phyloP scores from a whole-genome alignment of 2,329 filamentous ascomycete genomes.

The Claviceps paspali region DNA sequence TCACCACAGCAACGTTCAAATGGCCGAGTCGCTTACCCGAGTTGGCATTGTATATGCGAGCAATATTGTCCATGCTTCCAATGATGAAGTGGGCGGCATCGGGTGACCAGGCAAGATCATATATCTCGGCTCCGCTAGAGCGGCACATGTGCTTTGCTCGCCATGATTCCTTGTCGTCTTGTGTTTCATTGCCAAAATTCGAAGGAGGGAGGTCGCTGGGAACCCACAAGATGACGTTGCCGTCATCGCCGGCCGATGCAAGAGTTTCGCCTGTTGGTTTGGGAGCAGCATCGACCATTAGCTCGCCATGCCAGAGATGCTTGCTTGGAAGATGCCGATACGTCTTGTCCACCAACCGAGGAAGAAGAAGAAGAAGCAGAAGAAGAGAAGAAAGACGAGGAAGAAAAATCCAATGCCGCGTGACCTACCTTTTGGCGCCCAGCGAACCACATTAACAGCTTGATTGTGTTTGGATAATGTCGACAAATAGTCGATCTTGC shows the following conservation, averaged over 20 bases:
- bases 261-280: slow-evolving; percentile 63
- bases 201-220: slow-evolving; percentile 61
- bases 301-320: background rate
- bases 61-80: slow-evolving; percentile 98
- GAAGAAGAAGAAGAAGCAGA: too few species aligned
- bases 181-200: slow-evolving; percentile 64
- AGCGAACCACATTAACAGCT: slow-evolving; percentile 94
- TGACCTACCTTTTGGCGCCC: slow-evolving; percentile 78
- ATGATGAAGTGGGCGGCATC: slow-evolving; percentile 94
- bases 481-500: slow-evolving; percentile 81
- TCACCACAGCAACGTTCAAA: slow-evolving; percentile 2
- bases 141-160: slow-evolving; percentile 95
- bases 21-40: slow-evolving; percentile 44
- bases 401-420: too few species aligned
- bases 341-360: too few species aligned
- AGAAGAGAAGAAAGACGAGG: too few species aligned
- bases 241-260: slow-evolving; percentile 91
- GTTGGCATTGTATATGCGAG: slow-evolving; percentile 87
- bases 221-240: slow-evolving; percentile 93
- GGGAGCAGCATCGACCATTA: slow-evolving; percentile 3
- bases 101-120: slow-evolving; percentile 97
- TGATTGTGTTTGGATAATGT: slow-evolving; percentile 90
- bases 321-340: too few species aligned
- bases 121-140: slow-evolving; percentile 88
- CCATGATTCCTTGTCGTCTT: slow-evolving; percentile 95